Percentiles rank a stretch among this genome's conserved stretches.
phyloP scores from a whole-genome alignment of 2,329 filamentous ascomycete genomes.

The Bipolaris victoriae region DNA sequence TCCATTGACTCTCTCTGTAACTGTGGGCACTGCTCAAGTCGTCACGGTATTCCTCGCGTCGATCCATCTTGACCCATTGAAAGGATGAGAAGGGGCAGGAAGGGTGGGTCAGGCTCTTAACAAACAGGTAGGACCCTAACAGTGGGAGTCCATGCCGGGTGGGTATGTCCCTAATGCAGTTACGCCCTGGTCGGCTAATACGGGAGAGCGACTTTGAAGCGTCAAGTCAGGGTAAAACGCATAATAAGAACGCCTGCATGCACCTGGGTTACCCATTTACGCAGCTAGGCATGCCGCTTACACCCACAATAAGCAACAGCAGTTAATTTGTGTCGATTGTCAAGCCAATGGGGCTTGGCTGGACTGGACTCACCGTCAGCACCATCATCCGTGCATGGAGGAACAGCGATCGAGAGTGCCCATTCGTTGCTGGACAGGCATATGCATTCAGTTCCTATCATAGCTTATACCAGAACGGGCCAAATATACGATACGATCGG shows the following conservation, averaged over 20 bases:
- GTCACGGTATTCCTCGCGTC: constrained; percentile 21
- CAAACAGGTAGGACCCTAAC: constrained; percentile 1
- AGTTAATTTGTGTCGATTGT: constrained; percentile 13
- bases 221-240: constrained; percentile 21
- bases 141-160: constrained; percentile 5
- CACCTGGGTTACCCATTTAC: constrained; percentile 15
- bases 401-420: constrained; percentile 10
- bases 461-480: background rate
- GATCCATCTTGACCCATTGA: constrained; percentile 22
- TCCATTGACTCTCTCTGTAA: constrained; percentile 28
- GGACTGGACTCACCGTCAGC: constrained; percentile 17
- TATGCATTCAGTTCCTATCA: constrained; percentile 10
- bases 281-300: constrained; percentile 15
- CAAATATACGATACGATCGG: constrained; percentile 13
- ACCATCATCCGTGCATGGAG: constrained; percentile 1
- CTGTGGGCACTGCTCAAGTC: constrained; percentile 19
- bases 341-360: constrained; percentile 18
- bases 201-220: constrained; percentile 10
- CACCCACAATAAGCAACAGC: constrained; percentile 23
- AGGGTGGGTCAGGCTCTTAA: constrained; percentile 19
- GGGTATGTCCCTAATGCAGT: constrained; percentile 20
- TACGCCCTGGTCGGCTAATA: constrained; percentile 8
- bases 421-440: constrained; percentile 14
- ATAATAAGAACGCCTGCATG: constrained; percentile 13
- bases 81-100: constrained; percentile 3